Percentiles rank a stretch among this genome's conserved stretches.
Conservation (phyloP, 1,284 basidiomycete genomes). For the Cryptococcus sp. region DNA sequence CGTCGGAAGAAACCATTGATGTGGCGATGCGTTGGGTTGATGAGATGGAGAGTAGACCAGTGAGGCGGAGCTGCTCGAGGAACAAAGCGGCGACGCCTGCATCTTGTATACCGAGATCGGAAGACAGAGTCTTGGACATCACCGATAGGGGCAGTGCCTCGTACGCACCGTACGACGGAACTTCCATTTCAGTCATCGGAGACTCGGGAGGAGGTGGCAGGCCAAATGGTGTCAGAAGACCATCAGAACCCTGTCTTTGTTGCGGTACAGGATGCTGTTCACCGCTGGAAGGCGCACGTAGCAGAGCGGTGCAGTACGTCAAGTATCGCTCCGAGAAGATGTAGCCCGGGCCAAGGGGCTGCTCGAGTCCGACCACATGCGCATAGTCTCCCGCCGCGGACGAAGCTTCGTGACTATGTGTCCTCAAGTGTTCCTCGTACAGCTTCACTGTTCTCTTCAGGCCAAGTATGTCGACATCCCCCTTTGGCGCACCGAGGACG, state of each 20-base stretch:
- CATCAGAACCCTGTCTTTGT: constrained; percentile 15
- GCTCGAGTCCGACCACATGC: constrained; percentile 14
- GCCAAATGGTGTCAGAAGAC: constrained; percentile 14
- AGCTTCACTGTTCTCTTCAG: constrained; percentile 60
- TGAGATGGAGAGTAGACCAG: constrained; percentile 57
- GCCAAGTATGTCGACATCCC: constrained; percentile 60
- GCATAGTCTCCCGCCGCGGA: constrained; percentile 30
- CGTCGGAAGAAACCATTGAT: not conserved
- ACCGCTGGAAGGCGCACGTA: constrained; percentile 35
- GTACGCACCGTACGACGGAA: constrained; percentile 58
- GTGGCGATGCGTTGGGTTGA: not conserved
- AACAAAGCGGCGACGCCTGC: constrained; percentile 61
- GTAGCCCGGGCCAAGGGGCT: constrained; percentile 49
- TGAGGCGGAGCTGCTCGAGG: constrained; percentile 63
- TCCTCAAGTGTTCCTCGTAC: constrained; percentile 60
- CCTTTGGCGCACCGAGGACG: constrained; percentile 44
- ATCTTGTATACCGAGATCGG: constrained; percentile 62
- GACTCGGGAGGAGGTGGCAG: constrained; percentile 2
- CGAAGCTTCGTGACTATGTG: constrained; percentile 19
- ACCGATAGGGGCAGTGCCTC: constrained; percentile 64
- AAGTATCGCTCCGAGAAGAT: constrained; percentile 70
- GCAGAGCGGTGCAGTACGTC: constrained; percentile 54
- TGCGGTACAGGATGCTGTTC: constrained; percentile 27
- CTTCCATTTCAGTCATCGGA: constrained; percentile 15
- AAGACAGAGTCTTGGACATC: constrained; percentile 64